Percentiles rank a stretch among this genome's conserved stretches.
Evolutionary conservation across 2,329 filamentous ascomycete species (phyloP).

Genomic region (Cytospora schulzeri): DNA sequence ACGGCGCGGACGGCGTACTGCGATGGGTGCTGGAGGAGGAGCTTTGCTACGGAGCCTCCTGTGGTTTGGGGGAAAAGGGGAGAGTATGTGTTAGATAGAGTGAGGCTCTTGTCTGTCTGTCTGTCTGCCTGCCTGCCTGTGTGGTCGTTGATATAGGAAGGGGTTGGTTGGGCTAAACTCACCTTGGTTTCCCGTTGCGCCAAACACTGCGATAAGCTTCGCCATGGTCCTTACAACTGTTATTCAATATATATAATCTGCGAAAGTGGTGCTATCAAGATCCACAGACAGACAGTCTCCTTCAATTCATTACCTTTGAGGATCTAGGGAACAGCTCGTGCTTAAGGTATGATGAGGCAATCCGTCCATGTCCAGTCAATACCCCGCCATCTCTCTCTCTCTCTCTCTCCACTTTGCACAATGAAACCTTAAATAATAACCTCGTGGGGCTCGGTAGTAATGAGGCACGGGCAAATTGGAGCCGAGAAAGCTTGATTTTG

Average conservation of each 20-base stretch:
- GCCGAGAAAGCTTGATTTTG: not conserved
- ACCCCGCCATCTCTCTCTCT: not conserved
- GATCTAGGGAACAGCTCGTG: too few relatives aligned
- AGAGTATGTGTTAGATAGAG: not conserved
- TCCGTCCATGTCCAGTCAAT: not conserved
- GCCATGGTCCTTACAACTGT: not conserved
- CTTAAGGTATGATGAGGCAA: too few relatives aligned
- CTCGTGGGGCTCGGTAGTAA: not conserved
- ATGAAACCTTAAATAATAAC: not conserved
- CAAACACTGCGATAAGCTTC: constrained; percentile 16
- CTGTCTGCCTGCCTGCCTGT: too few relatives aligned
- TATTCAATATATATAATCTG: too few relatives aligned
- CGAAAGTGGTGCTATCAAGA: too few relatives aligned
- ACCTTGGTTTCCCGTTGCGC: constrained; percentile 25
- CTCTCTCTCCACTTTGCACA: not conserved
- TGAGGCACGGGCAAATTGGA: not conserved
- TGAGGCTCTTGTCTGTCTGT: not conserved
- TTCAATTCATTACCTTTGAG: not conserved
- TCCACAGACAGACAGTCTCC: not conserved
- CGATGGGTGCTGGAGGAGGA: constrained; percentile 17
- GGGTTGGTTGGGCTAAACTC: too few relatives aligned
- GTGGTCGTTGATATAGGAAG: too few relatives aligned
- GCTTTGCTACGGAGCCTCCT: constrained; percentile 21
- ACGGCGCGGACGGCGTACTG: constrained; percentile 19
- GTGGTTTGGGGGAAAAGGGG: too few relatives aligned